Base-by-base conservation (phyloP, 2,329 filamentous ascomycete genomes). In the Colletotrichum eleusines region DNA sequence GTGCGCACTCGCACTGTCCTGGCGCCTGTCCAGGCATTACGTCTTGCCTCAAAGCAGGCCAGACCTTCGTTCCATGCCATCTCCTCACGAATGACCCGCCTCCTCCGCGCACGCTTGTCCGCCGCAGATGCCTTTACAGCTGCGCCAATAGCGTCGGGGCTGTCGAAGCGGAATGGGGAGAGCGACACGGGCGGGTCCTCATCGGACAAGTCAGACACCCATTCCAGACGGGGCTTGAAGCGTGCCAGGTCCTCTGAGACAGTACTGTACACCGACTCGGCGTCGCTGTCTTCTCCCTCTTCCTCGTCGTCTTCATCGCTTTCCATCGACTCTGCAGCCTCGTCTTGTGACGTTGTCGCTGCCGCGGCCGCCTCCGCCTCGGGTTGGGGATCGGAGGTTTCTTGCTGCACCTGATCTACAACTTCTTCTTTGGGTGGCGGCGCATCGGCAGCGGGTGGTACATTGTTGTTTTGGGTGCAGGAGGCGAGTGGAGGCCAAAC, bases 11-110 rank as follows among this genome's bases (percentile, higher is more conserved):
- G 86, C 44, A 87, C 87, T 14, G 84, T 86, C 73, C 87, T 88
- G 40, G 94, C 95, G 40, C 92, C 91, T 1, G 94, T 95, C 95
- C 95, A 98, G 8, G 90, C 90, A 81, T 97, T 90, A 59, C 95
- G 88, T 69, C 93, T 86, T 38, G 91, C 88, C 70, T 91, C 88
- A 81, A 94, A 98, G 78, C 92, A 92, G n/a, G 90, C 88, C 67
- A 98, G 79, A 0, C 95, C 95, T 46, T 91, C 85, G 76, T 98
- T 98, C 91, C 92, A 97, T 38, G 84, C 79, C 82, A 90, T 87
- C 82, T 93, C 91, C 66, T 90, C 88, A 72, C 88, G 86, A 60
- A 89, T 78, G 59, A 84, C 87, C 74, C 85, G 87, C 65, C 90
- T 85, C 51, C 88, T 84, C 72, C 85, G 87, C 44, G 88, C 84